Percentiles rank a stretch among this genome's conserved stretches.
Conservation (phyloP, 2,329 filamentous ascomycete species). For the Chalaropsis thielavioides region DNA sequence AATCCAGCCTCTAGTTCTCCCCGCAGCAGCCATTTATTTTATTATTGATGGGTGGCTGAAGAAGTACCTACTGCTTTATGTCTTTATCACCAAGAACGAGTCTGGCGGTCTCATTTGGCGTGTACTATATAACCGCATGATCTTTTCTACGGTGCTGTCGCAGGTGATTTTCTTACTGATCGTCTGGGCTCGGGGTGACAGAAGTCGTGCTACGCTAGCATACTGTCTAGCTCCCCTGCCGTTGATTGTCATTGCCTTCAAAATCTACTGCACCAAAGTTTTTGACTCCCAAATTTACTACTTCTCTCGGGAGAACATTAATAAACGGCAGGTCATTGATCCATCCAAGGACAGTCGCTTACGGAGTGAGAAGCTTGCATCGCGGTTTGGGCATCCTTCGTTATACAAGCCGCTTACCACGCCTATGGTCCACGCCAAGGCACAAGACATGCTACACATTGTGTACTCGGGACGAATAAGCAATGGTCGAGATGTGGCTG, state of each 20-base stretch:
- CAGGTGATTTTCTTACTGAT: constrained; percentile 67
- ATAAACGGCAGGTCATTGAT: constrained; percentile 21
- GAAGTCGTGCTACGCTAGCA: constrained; percentile 40
- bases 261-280: constrained; percentile 59
- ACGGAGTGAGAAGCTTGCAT: constrained; percentile 55
- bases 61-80: constrained; percentile 88
- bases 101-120: constrained; percentile 91
- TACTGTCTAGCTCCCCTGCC: constrained; percentile 59
- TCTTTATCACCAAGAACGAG: constrained; percentile 93
- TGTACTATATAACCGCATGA: constrained; percentile 77
- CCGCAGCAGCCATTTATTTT: constrained; percentile 83
- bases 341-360: constrained; percentile 28
- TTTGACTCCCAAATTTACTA: constrained; percentile 74
- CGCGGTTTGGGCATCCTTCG: constrained; percentile 78
- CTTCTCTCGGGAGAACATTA: constrained; percentile 47
- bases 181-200: constrained; percentile 54
- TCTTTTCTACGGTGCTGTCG: constrained; percentile 66
- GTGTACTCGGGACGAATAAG: constrained; percentile 71
- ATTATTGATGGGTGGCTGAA: constrained; percentile 74
- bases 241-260: constrained; percentile 68
- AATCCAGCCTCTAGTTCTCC: constrained; percentile 75
- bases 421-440: constrained; percentile 88
- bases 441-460: constrained; percentile 70
- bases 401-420: constrained; percentile 81
- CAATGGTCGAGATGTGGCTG: constrained; percentile 41